Base-by-base conservation (phyloP, 345 rosid species). In the Xanthoceras sorbifolium region DNA sequence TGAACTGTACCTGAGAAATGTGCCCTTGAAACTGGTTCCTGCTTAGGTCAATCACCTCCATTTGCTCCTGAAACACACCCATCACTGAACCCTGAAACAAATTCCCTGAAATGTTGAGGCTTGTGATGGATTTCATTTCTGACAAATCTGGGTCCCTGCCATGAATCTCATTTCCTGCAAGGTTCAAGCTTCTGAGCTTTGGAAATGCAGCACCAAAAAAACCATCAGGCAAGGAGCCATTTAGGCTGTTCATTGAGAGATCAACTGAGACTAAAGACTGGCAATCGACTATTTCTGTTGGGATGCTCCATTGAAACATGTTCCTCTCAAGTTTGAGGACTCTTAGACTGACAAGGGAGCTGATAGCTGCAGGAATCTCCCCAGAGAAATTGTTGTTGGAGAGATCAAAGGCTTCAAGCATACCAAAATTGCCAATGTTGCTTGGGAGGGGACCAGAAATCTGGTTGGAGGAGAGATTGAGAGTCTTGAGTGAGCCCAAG, bases 341-440 rank as follows among this genome's bases (percentile, higher is more conserved):
- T 79, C 82, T 85, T 78, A 94, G 88, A 50, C 83, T 79, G 57
- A 46, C 72, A 63, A 94, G 86, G 23, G 97, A 92, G 74, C 85
- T 81, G 11, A 92, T 71, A 73, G 87, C 84, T n/a, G 88, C 87
- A 76, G 98, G 97, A 82, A 95, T 93, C 82, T 87, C 88, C 44
- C 95, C 95, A 44, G 86, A 85, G 73, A 95, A 88, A 54, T 86
- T 80, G 87, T 95, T 95, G 75, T 81, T 55, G 42, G 98, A 95
- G 54, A 91, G 80, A 78, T 91, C 98, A 86, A 95, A 78, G 38
- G 72, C 77, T 85, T 90, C 90, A 57, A 95, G 92, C 77, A 67
- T 76, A 32, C 92, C 98, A 73, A 95, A 95, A 82, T 95, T 95
- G 54, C 79, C 97, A 89, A 93, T 86, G 85, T 93, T 93, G 82